Evolutionary conservation across 805 yeast species (phyloP), one percentile per base, ranked within the genome.

Genomic region (Yarrowia sp.): DNA sequence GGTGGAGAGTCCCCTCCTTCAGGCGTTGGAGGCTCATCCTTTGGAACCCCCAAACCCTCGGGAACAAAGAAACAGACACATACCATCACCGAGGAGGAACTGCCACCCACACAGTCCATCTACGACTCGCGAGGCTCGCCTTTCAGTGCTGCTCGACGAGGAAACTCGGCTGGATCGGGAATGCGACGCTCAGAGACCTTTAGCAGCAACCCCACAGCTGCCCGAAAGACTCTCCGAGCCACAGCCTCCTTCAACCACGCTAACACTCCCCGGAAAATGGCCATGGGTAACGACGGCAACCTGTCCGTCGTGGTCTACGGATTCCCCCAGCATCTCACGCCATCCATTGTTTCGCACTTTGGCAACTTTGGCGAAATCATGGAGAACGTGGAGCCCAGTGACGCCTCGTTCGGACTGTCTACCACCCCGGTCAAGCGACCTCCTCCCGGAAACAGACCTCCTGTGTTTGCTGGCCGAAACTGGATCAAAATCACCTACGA

Each of bases 401-500:
- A 58, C 16, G 40, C 63, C 6, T 41, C 51, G 8, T 58, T 54
- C 14, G 62, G 62, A 2, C 62, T 43, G 70, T 86, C 85, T 68
- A 76, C 77, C 2, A 72, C 76, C 6, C 36, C 68, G 70, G 41
- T 71, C 69, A 44, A 72, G 70, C 12, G 73, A 68, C 16, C 64
- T 48, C 24, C 66, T 28, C 35, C 54, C 19, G 46, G 67, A 48
- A 36, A 41, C 33, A 38, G 65, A 46, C 78, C 70, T 33, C 96
- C 97, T 3, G 87, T 93, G 9, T 89, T 85, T 75, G 82, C 92
- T 12, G 98, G 98, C 1, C 83, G 85, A 51, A 86, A 90, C 41
- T 93, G 98, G 98, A 85, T 92, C n/a, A 89, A 92, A 72, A 73
- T 93, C 63, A 92, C 98, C 3, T 95, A 85, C 74, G 88, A 85